Conservation (phyloP, 2,329 filamentous ascomycete genomes). For the Plenodomus tracheiphilus region DNA sequence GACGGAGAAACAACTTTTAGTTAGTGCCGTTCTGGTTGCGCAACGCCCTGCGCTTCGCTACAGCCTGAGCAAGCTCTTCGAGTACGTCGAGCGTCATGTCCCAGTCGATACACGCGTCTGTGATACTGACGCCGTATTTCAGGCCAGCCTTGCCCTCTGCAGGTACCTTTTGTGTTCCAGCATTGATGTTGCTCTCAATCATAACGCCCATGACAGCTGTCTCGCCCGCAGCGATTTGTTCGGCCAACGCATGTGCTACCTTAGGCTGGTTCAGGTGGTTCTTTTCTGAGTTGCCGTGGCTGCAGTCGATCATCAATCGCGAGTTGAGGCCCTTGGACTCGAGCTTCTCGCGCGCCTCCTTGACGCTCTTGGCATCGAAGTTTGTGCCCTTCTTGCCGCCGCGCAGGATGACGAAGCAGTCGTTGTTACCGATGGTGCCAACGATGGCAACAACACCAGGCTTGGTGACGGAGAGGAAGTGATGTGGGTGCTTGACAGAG, state of each 20-base stretch:
- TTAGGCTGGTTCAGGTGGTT: slow-evolving; percentile 97
- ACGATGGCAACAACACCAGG: slow-evolving; percentile 94
- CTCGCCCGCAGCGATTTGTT: slow-evolving; percentile 85
- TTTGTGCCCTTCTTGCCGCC: slow-evolving; percentile 94
- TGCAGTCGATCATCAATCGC: slow-evolving; percentile 96
- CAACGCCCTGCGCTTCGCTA: slow-evolving; percentile 69
- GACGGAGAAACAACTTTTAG: not conserved
- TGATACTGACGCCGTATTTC: slow-evolving; percentile 94
- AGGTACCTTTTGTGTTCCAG: slow-evolving; percentile 92
- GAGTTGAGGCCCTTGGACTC: slow-evolving; percentile 72
- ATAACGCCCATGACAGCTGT: slow-evolving; percentile 92
- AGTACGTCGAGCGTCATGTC: slow-evolving; percentile 82
- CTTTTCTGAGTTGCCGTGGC: slow-evolving; percentile 94
- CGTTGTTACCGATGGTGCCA: slow-evolving; percentile 90
- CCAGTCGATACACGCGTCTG: slow-evolving; percentile 96
- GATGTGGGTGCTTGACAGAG: slow-evolving; percentile 86
- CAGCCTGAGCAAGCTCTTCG: slow-evolving; percentile 75
- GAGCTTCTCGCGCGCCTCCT: slow-evolving; percentile 78
- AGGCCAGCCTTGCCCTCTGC: slow-evolving; percentile 81
- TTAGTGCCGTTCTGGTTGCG: slow-evolving; percentile 27
- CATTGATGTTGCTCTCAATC: slow-evolving; percentile 97
- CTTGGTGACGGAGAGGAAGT: slow-evolving; percentile 97
- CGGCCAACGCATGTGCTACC: slow-evolving; percentile 78
- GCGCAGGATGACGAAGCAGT: slow-evolving; percentile 94
- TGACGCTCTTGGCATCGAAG: slow-evolving; percentile 84